A percentile compares a stretch with the other conserved stretches of the same genome.
Conservation (phyloP, 495 filamentous ascomycete species). For the Usnea hakonensis region DNA sequence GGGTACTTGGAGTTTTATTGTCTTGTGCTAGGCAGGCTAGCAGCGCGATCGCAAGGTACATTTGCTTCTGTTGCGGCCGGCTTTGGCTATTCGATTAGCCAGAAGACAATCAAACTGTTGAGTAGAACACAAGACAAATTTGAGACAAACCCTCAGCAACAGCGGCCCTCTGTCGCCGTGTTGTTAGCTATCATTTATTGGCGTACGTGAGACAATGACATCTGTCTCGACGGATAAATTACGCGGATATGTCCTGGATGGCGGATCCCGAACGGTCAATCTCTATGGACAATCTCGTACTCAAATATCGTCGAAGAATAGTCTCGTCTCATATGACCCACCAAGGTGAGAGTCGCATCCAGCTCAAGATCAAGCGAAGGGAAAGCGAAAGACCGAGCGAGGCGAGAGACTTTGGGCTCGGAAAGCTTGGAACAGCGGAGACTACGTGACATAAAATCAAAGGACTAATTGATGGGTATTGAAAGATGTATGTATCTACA, state of each 20-base stretch:
- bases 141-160: not conserved
- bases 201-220: not conserved
- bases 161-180: not conserved
- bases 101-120: not conserved
- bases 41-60: not conserved
- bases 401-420: conserved; percentile 41
- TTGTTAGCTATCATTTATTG: not conserved
- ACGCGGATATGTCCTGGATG: conserved; percentile 38
- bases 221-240: conserved; percentile 48
- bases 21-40: not conserved
- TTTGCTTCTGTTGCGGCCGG: not conserved
- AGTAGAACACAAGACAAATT: not conserved
- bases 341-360: conserved; percentile 36
- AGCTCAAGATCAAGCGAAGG: conserved; percentile 49
- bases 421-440: conserved; percentile 18
- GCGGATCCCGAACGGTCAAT: not conserved
- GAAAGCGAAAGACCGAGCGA: conserved; percentile 44
- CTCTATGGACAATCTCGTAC: conserved; percentile 38
- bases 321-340: conserved; percentile 45
- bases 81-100: not conserved
- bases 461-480: not conserved
- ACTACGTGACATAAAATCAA: conserved; percentile 20
- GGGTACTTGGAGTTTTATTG: not conserved
- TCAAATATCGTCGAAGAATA: conserved; percentile 45
- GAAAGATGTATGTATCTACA: not conserved